Base-by-base conservation (phyloP, 352 stramenopile species). In the Phytophthora cryptogea region DNA sequence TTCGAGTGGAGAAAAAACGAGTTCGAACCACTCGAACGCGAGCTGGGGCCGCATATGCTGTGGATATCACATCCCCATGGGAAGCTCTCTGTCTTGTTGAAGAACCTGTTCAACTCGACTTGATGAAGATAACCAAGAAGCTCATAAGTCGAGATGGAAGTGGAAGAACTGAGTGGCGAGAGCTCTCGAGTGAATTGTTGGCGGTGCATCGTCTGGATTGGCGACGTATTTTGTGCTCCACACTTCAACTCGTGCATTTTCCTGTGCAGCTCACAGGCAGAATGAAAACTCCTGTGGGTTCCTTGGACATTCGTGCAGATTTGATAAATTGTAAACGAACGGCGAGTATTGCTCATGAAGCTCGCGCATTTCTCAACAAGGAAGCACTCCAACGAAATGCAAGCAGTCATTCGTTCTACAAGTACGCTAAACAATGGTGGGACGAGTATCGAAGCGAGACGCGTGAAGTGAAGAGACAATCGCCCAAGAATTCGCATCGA, bases 351-450 rank as follows among this genome's bases (percentile, higher is more conserved):
- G 67, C 74, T 11, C 77, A 68, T 9, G 71, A 92, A 13, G 69
- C 72, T 5, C 51, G 69, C 1, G 16, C 55, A 1, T 83, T 79
- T 16, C 67, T 96, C 2, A 80, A 76, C 51, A 86, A 82, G 46
- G 79, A 90, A 17, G 55, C 69, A 14, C 48, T 90, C 10, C 70
- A 80, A 44, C 65, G 49, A 7, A 90, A 91, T 37, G 72, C 72
- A 5, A 69, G 72, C 10, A 76, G 71, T 8, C 78, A 88, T 16
- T 67, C 71, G 23, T 94, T 96, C 43, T 94, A 90, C 55, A 80
- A 92, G 58, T 85, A 92, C 52, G 83, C 84, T 4, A 91, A 90
- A 43, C 72, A 84, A 33, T 96, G 88, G 88, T 96, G 88, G 88
- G 70, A 90, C 6, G 83, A 93, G 41, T 93, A 88, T 44, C 73